Base-by-base conservation (phyloP, 306 rosid species). In the Sicyos baderoa region DNA sequence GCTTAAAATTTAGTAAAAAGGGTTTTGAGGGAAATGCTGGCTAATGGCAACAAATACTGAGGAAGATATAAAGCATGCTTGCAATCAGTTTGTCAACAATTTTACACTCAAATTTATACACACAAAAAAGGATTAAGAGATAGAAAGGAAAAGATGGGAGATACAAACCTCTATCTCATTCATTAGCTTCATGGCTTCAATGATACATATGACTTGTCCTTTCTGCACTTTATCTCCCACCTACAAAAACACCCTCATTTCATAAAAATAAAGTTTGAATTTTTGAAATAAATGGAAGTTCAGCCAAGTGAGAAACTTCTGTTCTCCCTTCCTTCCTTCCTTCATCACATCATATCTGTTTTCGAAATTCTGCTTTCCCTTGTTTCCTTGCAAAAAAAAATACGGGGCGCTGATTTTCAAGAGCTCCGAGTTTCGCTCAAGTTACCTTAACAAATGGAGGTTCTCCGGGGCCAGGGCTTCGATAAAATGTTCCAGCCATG, bases 181-280 rank as follows among this genome's bases (percentile, higher is more conserved):
- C 98, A 92, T 87, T 79, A 92, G 79, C 78, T 92, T 92, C 98
- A 92, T 92, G 74, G 96, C 98, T 82, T 92, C 98, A 68, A 92
- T 79, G 64, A 92, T 92, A 82, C 98, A 92, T 40, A 92, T 1
- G 23, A 84, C 84, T 78, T 92, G 96, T 32, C 98, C 98, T 78
- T 92, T 89, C 83, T 87, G 85, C 72, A 92, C 98, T 74, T 86
- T 85, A 70, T 89, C 96, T 73, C 98, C 98, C 21, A 92, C 95
- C 98, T 92, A 22, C 22, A 29, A 11, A 27, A 68, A 21, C 23
- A 49, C 5, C 50, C 50, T 45, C 50, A 45, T 45, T 45, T 45
- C n/a, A 48, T 13, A 37, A 37, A 37, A 37, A 37, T 0, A 37
- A 37, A 37, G 9, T 25, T 25, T 25, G 40, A 35, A 37, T 0